Base-by-base conservation (phyloP, 371 early-diverging fungal species). In the Mortierella sp. region DNA sequence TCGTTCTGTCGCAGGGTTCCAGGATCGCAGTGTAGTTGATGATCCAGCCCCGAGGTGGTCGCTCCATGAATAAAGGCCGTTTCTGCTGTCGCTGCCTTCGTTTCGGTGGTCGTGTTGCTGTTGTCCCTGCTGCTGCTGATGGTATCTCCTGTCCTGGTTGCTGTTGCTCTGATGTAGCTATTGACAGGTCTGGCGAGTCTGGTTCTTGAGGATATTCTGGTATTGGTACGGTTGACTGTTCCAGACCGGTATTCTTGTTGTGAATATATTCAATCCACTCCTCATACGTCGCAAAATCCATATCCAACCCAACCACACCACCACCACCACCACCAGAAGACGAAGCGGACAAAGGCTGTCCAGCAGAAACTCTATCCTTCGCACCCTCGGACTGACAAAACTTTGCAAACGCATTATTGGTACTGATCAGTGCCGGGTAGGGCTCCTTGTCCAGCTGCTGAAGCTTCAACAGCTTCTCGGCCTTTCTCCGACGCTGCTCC, bases 21-120 rank as follows among this genome's bases (percentile, higher is more conserved):
- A 63, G 64, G 2, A 80, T 65, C 7, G 80, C 80, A 4, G 80
- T 70, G 48, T 73, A n/a, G 31, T 80, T 76, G 66, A 76, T 55
- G 24, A 76, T 67, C 80, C 80, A 80, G 31, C 74, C 80, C 14
- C 63, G 67, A 19, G 73, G 77, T 1, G 80, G 80, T 9, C 80
- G 68, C 39, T 80, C 80, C 76, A 69, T 40, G 43, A 76, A 80
- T 6, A 66, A 43, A n/a, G 80, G 80, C 13, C 71, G 74, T 7
- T 39, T 37, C 13, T 71, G 68, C 31, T 68, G 64, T 68, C 31
- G 43, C 43, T 24, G 48, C 34, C 34, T 64, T 58, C 34, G 45
- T 13, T 45, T 58, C 2, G 16, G 66, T 5, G 40, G 29, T 10
- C 53, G 26, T 22, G 0, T n/a, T n/a, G n/a, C n/a, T 22, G 31